These are phyloP conservation scores for Tuber magnatum DNA, from an alignment of 495 filamentous ascomycete genomes.

Conservation along the genomic window DNA sequence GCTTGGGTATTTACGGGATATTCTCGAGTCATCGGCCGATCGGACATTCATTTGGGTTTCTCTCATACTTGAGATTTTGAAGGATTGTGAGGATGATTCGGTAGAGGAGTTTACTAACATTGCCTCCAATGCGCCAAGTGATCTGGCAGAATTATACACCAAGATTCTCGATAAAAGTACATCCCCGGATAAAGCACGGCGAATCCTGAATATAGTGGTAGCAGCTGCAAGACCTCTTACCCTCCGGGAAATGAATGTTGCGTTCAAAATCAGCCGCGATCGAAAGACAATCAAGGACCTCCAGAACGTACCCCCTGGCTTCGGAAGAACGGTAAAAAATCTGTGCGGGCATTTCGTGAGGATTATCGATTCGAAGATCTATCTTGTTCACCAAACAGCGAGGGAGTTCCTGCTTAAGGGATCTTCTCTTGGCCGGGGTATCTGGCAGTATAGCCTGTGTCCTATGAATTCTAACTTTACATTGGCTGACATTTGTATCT, in stretches of 20 bases:
- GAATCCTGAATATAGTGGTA: constrained; percentile 44
- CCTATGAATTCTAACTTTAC: not conserved
- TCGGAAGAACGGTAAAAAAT: too few relatives aligned
- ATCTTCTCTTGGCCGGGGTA: not conserved
- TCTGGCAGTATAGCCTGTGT: constrained; percentile 13
- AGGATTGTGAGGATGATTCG: not conserved
- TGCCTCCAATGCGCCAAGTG: too few relatives aligned
- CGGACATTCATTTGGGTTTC: constrained; percentile 45
- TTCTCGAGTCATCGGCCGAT: constrained; percentile 38
- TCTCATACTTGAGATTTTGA: constrained; percentile 24
- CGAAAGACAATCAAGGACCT: constrained; percentile 37
- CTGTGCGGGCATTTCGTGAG: too few relatives aligned
- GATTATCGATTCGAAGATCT: too few relatives aligned
- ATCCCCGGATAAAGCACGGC: constrained; percentile 25
- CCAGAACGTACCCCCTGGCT: constrained; percentile 42
- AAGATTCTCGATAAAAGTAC: constrained; percentile 33
- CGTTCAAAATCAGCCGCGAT: constrained; percentile 39
- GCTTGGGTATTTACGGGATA: constrained; percentile 32
- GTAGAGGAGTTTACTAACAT: too few relatives aligned
- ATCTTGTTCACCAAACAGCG: constrained; percentile 16
- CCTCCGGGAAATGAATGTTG: constrained; percentile 22
- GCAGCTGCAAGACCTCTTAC: constrained; percentile 20
- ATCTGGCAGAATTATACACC: too few relatives aligned
- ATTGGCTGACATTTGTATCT: too few relatives aligned
- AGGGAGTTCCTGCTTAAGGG: constrained; percentile 15